Evolutionary conservation across 805 yeast species (phyloP).

Genomic region (Priceomyces fermenticarens): DNA sequence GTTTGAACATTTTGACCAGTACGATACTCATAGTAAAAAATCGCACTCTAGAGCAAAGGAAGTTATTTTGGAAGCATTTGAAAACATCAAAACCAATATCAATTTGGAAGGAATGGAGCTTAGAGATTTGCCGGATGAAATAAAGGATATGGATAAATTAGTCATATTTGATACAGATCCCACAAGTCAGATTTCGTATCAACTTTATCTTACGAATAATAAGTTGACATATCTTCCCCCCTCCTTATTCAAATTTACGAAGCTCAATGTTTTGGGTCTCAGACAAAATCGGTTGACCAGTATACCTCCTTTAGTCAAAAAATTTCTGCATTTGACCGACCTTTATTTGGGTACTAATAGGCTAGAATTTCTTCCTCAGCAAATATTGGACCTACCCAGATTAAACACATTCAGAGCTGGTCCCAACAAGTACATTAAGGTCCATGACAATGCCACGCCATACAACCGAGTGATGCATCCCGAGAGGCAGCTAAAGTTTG

Average conservation of each 20-base stretch:
- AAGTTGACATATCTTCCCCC: constrained; percentile 47
- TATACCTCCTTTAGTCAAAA: constrained; percentile 47
- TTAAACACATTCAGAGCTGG: constrained; percentile 49
- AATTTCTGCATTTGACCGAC: constrained; percentile 42
- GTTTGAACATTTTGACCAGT: constrained; percentile 14
- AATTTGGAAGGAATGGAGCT: constrained; percentile 47
- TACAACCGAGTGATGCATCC: too few relatives aligned
- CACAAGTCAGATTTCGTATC: constrained; percentile 25
- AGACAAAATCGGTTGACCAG: constrained; percentile 48
- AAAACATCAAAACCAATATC: constrained; percentile 42
- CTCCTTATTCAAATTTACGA: constrained; percentile 47
- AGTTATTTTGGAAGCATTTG: constrained; percentile 45
- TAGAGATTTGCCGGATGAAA: constrained; percentile 52
- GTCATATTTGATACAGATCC: constrained; percentile 38
- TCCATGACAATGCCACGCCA: constrained; percentile 28
- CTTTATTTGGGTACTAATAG: constrained; percentile 52
- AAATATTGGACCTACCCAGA: constrained; percentile 44
- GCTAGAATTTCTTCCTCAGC: constrained; percentile 50
- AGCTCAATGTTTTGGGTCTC: constrained; percentile 49
- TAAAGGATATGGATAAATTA: constrained; percentile 53
- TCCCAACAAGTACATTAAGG: constrained; percentile 45
- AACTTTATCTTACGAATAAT: constrained; percentile 52
- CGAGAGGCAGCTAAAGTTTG: constrained; percentile 19
- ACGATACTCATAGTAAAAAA: constrained; percentile 15
- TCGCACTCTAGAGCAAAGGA: constrained; percentile 34